A percentile compares a stretch with the other conserved stretches of the same genome.
Evolutionary conservation across 2,329 filamentous ascomycete species (phyloP).

Genomic region (Aspergillus fijiensis): DNA sequence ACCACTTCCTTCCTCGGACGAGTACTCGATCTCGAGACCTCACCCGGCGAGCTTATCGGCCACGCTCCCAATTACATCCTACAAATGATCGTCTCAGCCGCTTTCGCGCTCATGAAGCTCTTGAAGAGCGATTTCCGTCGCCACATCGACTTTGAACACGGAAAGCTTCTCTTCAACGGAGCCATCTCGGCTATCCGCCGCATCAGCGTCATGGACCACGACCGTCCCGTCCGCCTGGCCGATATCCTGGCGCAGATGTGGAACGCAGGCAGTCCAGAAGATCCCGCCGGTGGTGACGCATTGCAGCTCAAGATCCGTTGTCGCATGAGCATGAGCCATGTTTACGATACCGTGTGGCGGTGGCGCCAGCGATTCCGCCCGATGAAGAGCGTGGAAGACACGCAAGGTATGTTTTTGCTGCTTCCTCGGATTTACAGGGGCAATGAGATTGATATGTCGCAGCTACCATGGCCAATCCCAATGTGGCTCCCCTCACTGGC

Average conservation of each 20-base stretch:
- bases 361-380: slow-evolving; percentile 66
- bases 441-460: slow-evolving; percentile 13
- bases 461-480: slow-evolving; percentile 39
- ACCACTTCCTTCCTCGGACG: slow-evolving; percentile 48
- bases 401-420: slow-evolving; percentile 59
- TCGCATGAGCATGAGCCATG: slow-evolving; percentile 64
- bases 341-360: slow-evolving; percentile 66
- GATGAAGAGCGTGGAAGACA: slow-evolving; percentile 58
- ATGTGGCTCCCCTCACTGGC: slow-evolving; percentile 28
- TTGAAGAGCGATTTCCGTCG: slow-evolving; percentile 62
- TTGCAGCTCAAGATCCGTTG: slow-evolving; percentile 63
- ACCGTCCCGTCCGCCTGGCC: slow-evolving; percentile 61
- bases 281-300: slow-evolving; percentile 34
- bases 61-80: slow-evolving; percentile 62
- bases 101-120: slow-evolving; percentile 63
- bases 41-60: slow-evolving; percentile 49
- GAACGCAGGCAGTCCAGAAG: slow-evolving; percentile 48
- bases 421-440: no score
- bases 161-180: slow-evolving; percentile 56
- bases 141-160: slow-evolving; percentile 55
- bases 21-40: slow-evolving; percentile 46
- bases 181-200: slow-evolving; percentile 59
- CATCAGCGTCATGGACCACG: slow-evolving; percentile 61
- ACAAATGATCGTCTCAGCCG: slow-evolving; percentile 64
- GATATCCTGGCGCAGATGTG: slow-evolving; percentile 66